These are phyloP conservation scores for Candida easanensis DNA, from an alignment of 805 yeast genomes.

Conservation along the genomic window DNA sequence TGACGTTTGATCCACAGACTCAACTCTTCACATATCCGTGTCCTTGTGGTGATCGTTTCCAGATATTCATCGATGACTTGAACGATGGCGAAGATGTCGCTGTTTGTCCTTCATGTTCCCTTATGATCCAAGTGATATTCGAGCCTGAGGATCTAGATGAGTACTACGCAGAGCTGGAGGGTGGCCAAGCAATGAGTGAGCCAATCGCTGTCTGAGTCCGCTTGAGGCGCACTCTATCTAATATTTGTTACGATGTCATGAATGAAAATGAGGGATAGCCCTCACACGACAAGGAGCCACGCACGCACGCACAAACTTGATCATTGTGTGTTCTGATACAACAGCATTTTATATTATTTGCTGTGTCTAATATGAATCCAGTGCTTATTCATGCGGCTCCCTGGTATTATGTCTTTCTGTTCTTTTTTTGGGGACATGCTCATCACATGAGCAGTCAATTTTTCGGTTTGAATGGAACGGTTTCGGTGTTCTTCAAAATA, in stretches of 20 bases:
- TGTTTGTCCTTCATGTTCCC: conserved; percentile 93
- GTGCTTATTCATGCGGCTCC: background rate
- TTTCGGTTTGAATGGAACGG: background rate
- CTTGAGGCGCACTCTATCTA: background rate
- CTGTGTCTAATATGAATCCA: too few species aligned
- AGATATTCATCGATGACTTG: conserved; percentile 80
- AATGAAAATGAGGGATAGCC: background rate
- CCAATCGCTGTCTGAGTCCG: conserved; percentile 20
- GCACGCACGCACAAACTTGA: too few species aligned
- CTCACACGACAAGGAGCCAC: too few species aligned
- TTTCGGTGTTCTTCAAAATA: background rate
- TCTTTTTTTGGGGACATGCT: too few species aligned
- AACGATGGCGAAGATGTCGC: conserved; percentile 91
- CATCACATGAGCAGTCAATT: background rate
- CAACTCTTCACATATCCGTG: conserved; percentile 91
- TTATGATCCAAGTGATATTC: conserved; percentile 88
- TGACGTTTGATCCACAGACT: conserved; percentile 81
- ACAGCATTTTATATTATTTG: too few species aligned
- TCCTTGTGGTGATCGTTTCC: conserved; percentile 96
- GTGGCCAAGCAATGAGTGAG: conserved; percentile 14
- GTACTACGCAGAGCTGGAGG: conserved; percentile 36
- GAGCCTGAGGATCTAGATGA: conserved; percentile 55
- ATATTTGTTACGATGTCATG: conserved; percentile 4
- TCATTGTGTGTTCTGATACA: too few species aligned
- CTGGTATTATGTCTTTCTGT: background rate